These are phyloP conservation scores for Geoglossum glabrum DNA, from an alignment of 495 filamentous ascomycete species.

Conservation along the genomic window DNA sequence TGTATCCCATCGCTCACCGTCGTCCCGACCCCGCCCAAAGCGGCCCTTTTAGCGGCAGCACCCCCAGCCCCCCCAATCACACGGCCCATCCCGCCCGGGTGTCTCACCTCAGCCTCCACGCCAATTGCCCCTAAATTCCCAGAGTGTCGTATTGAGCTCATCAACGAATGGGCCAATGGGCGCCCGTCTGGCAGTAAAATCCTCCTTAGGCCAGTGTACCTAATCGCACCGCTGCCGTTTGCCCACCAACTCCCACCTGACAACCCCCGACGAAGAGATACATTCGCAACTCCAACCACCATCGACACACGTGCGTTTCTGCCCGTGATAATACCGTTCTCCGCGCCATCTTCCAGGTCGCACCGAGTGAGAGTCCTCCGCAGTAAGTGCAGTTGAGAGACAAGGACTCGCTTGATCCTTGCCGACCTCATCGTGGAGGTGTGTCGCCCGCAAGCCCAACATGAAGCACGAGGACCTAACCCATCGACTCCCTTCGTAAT, in stretches of 20 bases:
- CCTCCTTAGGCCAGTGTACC: conserved; percentile 2
- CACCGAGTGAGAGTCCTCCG: background rate
- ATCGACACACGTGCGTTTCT: background rate
- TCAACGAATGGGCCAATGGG: background rate
- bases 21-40: too few species aligned
- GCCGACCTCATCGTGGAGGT: conserved; percentile 1
- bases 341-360: background rate
- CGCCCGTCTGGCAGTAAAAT: background rate
- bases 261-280: background rate
- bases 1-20: too few species aligned
- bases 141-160: background rate
- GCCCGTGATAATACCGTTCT: background rate
- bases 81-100: background rate
- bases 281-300: background rate
- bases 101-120: background rate
- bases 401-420: conserved; percentile 1
- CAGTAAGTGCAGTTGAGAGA: background rate
- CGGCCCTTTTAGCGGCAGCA: background rate
- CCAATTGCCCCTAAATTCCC: background rate
- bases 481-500: conserved; percentile 1
- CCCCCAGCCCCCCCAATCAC: background rate
- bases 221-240: background rate
- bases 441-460: background rate
- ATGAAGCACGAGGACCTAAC: conserved; percentile 1
- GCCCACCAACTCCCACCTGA: conserved; percentile 1